These are phyloP conservation scores for Fusarium nisikadoi DNA, from an alignment of 2,329 filamentous ascomycete species.

Conservation along the genomic window DNA sequence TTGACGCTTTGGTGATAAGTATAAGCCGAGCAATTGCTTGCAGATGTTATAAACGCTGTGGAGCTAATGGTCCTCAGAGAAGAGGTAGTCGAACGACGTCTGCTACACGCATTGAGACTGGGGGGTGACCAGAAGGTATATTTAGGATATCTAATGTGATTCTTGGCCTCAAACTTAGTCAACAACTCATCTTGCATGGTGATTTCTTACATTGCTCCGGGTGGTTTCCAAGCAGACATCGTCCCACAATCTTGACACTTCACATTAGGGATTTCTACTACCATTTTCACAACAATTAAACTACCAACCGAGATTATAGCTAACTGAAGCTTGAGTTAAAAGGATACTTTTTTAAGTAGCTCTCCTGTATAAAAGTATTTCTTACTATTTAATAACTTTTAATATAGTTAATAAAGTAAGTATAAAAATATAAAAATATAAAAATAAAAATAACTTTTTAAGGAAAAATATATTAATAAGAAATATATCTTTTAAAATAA, in stretches of 20 bases:
- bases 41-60: neutral
- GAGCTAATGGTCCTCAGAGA: neutral
- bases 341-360: neutral
- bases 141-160: no score
- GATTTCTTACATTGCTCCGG: neutral
- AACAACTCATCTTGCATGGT: fast-evolving
- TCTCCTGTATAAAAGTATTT: neutral
- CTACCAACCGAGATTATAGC: fast-evolving
- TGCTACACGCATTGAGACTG: fast-evolving
- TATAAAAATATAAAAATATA: no score
- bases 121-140: fast-evolving
- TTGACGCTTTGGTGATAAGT: fast-evolving
- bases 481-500: no score
- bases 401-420: no score
- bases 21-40: fast-evolving
- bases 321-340: fast-evolving
- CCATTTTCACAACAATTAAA: fast-evolving
- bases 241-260: neutral
- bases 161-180: fast-evolving
- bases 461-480: no score
- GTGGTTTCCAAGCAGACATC: neutral
- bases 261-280: neutral
- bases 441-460: no score
- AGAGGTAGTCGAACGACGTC: neutral
- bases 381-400: no score